Evolutionary conservation across 2,329 filamentous ascomycete genomes (phyloP), one percentile per base, ranked within the genome.

Genomic region (Fusarium cyanostomum): DNA sequence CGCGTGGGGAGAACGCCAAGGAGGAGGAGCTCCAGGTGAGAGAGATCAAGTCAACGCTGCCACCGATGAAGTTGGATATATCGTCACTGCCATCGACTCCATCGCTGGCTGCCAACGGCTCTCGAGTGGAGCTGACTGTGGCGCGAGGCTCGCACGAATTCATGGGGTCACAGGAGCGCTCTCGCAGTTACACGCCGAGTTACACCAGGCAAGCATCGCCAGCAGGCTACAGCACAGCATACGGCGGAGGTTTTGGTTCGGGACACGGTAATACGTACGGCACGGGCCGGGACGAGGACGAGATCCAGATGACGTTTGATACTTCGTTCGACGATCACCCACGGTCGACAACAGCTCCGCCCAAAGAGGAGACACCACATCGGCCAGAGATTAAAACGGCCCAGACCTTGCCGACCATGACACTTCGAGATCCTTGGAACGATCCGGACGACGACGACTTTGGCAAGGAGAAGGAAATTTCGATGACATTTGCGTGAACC

Each of bases 41-140:
- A 72, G 92, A 98, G 78, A 86, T 97, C 57, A 86, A 95, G 76
- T 93, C 91, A 45, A 97, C 94, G 2, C 80, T 97, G 21, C 94
- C 94, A 41, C 92, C 94, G 0, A 96, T 97, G 85, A 95, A 92
- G 74, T 84, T 97, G 55, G 86, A 90, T 59, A 69, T 89, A 28
- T 71, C 77, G 1, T 73, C 78, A n/a, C 60, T 71, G 11, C 63
- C 71, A 13, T 44, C 63, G 5, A 64, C 68, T 13, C 65, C 72
- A 7, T 59, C 65, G 4, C 62, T 58, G 7, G 68, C 71, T 8
- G 55, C 42, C n/a, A 56, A 65, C 35, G 54, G 59, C 51, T 60
- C 66, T 13, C 62, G 60, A 33, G 52, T 44, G n/a, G 62, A 67
- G 31, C 48, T 59, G 12, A 18, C 50, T 18, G n/a, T 53, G 16